Base-by-base conservation (phyloP, 768 basidiomycete genomes). In the Tricholoma hemisulphureum region DNA sequence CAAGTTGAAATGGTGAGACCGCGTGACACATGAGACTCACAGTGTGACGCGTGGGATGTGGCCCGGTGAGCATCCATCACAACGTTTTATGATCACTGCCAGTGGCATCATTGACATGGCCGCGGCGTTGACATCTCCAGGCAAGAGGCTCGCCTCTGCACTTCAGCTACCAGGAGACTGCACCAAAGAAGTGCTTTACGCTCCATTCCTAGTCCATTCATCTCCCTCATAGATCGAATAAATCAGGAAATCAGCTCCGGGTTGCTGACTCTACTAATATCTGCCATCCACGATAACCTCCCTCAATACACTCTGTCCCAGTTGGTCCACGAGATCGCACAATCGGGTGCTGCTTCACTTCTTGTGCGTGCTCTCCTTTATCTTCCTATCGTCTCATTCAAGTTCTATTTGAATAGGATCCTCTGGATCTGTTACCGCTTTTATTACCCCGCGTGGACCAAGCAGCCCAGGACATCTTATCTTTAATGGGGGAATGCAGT, bases 361-460 rank as follows among this genome's bases (percentile, higher is more conserved):
- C 62, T 67, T 21, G 69, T 71, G 52, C 49, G 59, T 65, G 29
- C 8, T 16, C 28, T 23, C 21, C 26, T 23, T 20, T 3, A n/a
- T 39, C 24, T 29, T 49, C 10, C 6, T 32, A 29, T 21, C 18
- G 49, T 16, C 24, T n/a, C n/a, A n/a, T n/a, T n/a, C n/a, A n/a
- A 35, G 29, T 18, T 21, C 20, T 39, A 55, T 39, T 41, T 18
- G 45, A 61, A 56, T 58, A 82, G 81, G 80, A 81, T 65, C 74
- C 80, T 2, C 65, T 84, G 55, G 70, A 76, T 54, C 62, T 71
- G 6, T 51, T 83, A n/a, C 76, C 80, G 1, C 51, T 73, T 11
- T 63, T 83, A 0, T 54, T 83, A 16, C 66, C 68, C n/a, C 75
- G 66, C 56, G 61, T 60, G 16, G 75, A 80, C 57, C 66, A 69